Evolutionary conservation across 495 filamentous ascomycete genomes (phyloP).

Genomic region (Jackrogersella minutella): DNA sequence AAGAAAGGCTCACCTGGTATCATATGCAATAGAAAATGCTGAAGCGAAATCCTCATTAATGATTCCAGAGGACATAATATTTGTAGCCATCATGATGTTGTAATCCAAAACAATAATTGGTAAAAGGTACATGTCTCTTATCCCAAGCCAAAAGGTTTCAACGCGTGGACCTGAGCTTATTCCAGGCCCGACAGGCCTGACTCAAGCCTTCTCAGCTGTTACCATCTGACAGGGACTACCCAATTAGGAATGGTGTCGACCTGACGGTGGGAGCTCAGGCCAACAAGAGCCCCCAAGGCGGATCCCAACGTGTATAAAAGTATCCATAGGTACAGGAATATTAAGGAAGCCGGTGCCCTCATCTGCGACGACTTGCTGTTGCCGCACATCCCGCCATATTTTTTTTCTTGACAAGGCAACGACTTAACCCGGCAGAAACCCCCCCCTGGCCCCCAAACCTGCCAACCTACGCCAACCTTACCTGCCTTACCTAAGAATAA

Average conservation of each 20-base stretch:
- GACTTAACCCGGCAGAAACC: conserved; percentile 18
- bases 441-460: conserved; percentile 22
- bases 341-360: conserved; percentile 44
- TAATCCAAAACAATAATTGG: conserved; percentile 17
- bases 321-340: conserved; percentile 43
- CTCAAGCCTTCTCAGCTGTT: conserved; percentile 24
- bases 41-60: not conserved
- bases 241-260: conserved; percentile 29
- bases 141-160: conserved; percentile 20
- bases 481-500: not conserved
- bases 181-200: conserved; percentile 27
- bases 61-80: not conserved
- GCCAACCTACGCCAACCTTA: not conserved
- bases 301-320: conserved; percentile 44
- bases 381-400: conserved; percentile 40
- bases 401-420: conserved; percentile 36
- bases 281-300: conserved; percentile 36
- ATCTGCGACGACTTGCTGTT: conserved; percentile 40
- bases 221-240: conserved; percentile 20
- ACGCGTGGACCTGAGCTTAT: conserved; percentile 38
- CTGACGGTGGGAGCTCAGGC: conserved; percentile 35
- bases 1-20: not conserved
- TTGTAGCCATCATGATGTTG: conserved; percentile 33
- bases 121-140: conserved; percentile 18
- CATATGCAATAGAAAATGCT: conserved; percentile 7